These are phyloP conservation scores for Aspergillus sp. DNA, from an alignment of 2,329 filamentous ascomycete genomes.

Conservation along the genomic window DNA sequence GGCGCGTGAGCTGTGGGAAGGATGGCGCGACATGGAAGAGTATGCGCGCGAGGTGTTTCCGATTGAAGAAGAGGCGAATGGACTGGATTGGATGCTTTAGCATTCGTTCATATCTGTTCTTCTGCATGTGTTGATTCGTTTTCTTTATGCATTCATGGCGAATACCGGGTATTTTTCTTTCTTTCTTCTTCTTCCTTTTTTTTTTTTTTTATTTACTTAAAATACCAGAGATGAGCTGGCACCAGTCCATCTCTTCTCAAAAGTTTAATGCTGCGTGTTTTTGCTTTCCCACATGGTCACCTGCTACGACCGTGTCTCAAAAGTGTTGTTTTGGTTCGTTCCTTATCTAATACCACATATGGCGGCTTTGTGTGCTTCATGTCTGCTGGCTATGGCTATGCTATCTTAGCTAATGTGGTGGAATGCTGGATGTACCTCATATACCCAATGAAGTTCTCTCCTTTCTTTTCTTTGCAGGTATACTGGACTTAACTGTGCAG, in stretches of 20 bases:
- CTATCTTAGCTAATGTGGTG: not conserved
- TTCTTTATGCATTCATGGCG: constrained; percentile 17
- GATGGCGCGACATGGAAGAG: constrained; percentile 82
- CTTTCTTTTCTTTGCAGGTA: not conserved
- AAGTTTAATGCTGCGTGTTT: constrained; percentile 5
- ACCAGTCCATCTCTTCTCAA: constrained; percentile 2
- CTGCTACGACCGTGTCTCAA: not conserved
- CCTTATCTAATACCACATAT: not conserved
- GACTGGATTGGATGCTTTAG: constrained; percentile 77
- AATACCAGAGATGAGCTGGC: not conserved
- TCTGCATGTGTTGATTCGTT: constrained; percentile 4
- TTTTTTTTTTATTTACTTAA: constrained; percentile 9
- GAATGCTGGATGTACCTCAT: not conserved
- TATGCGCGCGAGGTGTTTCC: constrained; percentile 93
- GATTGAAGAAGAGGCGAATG: constrained; percentile 89
- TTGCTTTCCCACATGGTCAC: too few species aligned
- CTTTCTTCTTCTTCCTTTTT: constrained; percentile 11
- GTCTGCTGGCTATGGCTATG: not conserved
- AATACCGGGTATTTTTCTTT: constrained; percentile 13
- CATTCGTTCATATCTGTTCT: constrained; percentile 5
- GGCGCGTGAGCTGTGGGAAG: constrained; percentile 82
- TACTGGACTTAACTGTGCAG: not conserved
- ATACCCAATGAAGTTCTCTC: not conserved
- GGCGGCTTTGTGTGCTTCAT: not conserved
- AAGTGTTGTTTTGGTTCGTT: not conserved